Evolutionary conservation across 2,329 filamentous ascomycete species (phyloP).

Genomic region (Neonectria faginata): DNA sequence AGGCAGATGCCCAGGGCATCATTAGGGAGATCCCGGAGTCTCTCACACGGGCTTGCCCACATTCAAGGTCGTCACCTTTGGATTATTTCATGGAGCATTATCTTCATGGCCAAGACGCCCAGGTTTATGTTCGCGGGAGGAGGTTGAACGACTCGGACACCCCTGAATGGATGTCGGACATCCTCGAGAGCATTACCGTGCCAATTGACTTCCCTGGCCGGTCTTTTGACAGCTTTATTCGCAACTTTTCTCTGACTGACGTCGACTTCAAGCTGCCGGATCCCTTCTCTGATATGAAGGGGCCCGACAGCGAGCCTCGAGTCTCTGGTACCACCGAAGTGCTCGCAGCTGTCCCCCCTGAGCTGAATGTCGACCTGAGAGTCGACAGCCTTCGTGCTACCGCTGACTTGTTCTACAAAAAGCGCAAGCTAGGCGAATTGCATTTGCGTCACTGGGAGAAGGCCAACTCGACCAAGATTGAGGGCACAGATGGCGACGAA

Average conservation of each 20-base stretch:
- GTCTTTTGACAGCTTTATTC: slow-evolving; percentile 84
- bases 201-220: slow-evolving; percentile 87
- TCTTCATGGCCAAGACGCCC: slow-evolving; percentile 81
- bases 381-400: slow-evolving; percentile 81
- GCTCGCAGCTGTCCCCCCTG: slow-evolving; percentile 80
- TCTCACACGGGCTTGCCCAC: slow-evolving; percentile 79
- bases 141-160: slow-evolving; percentile 73
- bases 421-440: slow-evolving; percentile 82
- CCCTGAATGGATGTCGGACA: slow-evolving; percentile 83
- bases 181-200: slow-evolving; percentile 84
- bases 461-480: slow-evolving; percentile 81
- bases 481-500: slow-evolving; percentile 65
- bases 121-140: slow-evolving; percentile 85
- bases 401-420: slow-evolving; percentile 84
- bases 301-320: slow-evolving; percentile 78
- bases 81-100: slow-evolving; percentile 85
- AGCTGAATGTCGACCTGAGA: slow-evolving; percentile 87
- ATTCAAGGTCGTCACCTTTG: slow-evolving; percentile 82
- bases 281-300: slow-evolving; percentile 79
- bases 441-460: slow-evolving; percentile 85
- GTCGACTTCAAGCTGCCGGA: slow-evolving; percentile 89
- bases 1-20: slow-evolving; percentile 76
- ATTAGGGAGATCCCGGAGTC: slow-evolving; percentile 79
- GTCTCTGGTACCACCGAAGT: slow-evolving; percentile 88
- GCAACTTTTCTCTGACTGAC: slow-evolving; percentile 86